A percentile compares a stretch with the other conserved stretches of the same genome.
Evolutionary conservation across 2,329 filamentous ascomycete species (phyloP).

Genomic region (Colletotrichum endophyticum): DNA sequence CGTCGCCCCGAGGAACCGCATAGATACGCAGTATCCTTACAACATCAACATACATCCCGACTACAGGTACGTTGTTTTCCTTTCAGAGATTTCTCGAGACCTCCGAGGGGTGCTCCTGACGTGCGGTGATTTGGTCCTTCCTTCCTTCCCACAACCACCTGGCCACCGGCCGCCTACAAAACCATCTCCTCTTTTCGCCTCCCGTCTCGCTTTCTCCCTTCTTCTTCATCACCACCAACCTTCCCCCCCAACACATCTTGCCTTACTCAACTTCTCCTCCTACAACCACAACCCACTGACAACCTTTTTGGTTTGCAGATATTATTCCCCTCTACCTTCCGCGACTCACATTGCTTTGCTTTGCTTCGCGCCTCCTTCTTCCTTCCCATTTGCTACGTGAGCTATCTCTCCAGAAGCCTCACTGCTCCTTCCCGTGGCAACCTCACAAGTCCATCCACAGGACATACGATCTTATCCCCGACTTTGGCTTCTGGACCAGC

Average conservation of each 20-base stretch:
- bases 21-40: not conserved
- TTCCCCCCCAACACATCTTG: not conserved
- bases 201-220: not conserved
- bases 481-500: not conserved
- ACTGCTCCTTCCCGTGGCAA: not conserved
- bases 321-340: not conserved
- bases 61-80: not conserved
- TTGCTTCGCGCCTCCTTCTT: not conserved
- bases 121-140: not conserved
- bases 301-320: not conserved
- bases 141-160: not conserved
- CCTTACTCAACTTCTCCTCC: not conserved
- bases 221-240: not conserved
- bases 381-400: not conserved
- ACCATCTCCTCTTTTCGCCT: not conserved
- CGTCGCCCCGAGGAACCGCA: not conserved
- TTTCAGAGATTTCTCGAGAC: not conserved
- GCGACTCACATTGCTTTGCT: not conserved
- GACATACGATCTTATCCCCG: not conserved
- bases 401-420: not conserved
- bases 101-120: not conserved
- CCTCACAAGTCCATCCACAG: not conserved
- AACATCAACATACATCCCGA: not conserved
- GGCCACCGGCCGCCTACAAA: not conserved
- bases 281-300: not conserved